Percentiles rank a stretch among this genome's conserved stretches.
Evolutionary conservation across 257 asterid genomes (phyloP).

Genomic region (Nemophila menziesii): DNA sequence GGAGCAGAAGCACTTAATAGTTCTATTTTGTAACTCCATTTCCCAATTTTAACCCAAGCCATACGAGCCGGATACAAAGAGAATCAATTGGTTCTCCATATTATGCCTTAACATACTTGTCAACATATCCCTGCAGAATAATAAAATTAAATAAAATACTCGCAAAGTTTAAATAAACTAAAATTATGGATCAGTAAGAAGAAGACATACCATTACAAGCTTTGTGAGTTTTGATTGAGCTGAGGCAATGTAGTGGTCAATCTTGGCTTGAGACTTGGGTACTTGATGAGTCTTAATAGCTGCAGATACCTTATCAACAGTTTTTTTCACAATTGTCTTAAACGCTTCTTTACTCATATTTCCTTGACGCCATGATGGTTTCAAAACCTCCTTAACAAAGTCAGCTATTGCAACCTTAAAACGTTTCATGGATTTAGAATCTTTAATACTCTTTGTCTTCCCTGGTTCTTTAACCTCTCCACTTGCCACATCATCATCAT

Average conservation of each 20-base stretch:
- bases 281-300: slow-evolving; percentile 73
- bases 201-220: slow-evolving; percentile 83
- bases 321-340: slow-evolving; percentile 95
- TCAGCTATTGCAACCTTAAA: slow-evolving; percentile 68
- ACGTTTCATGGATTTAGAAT: slow-evolving; percentile 50
- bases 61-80: slow-evolving; percentile 17
- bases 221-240: slow-evolving; percentile 82
- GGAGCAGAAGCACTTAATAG: too few species aligned
- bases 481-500: slow-evolving; percentile 32
- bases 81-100: slow-evolving; percentile 9
- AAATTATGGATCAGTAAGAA: too few species aligned
- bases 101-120: slow-evolving; percentile 71
- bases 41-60: too few species aligned
- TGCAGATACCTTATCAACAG: slow-evolving; percentile 98
- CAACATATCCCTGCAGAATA: slow-evolving; percentile 79
- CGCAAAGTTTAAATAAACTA: too few species aligned
- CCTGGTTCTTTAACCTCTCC: slow-evolving; percentile 56
- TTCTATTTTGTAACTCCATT: too few species aligned
- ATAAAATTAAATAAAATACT: background rate
- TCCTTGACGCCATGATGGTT: slow-evolving; percentile 99
- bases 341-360: slow-evolving; percentile 99
- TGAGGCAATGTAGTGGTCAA: slow-evolving; percentile 73
- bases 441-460: slow-evolving; percentile 52
- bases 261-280: slow-evolving; percentile 80
- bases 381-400: slow-evolving; percentile 86